Evolutionary conservation across 2,329 filamentous ascomycete genomes (phyloP).

Genomic region (Epichloe amarillans): DNA sequence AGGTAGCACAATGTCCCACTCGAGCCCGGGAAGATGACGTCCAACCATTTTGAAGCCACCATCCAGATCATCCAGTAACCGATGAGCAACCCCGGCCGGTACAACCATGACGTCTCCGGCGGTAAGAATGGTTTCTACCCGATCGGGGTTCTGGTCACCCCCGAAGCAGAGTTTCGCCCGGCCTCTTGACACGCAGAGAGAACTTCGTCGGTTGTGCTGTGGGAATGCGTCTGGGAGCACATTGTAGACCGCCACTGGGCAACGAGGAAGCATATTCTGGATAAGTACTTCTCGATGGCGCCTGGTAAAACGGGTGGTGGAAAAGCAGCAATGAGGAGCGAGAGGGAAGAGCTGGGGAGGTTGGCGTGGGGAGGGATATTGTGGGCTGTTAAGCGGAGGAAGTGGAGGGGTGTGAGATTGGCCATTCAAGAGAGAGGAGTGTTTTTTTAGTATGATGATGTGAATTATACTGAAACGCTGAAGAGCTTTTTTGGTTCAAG

Average conservation of each 20-base stretch:
- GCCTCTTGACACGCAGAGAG: slow-evolving; percentile 44
- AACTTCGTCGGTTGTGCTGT: slow-evolving; percentile 54
- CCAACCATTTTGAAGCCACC: slow-evolving; percentile 54
- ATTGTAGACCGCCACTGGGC: not conserved
- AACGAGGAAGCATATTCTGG: not conserved
- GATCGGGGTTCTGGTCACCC: slow-evolving; percentile 29
- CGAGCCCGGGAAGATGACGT: slow-evolving; percentile 42
- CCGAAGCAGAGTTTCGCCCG: slow-evolving; percentile 52
- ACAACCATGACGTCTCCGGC: slow-evolving; percentile 52
- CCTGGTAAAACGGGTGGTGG: not conserved
- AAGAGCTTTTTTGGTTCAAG: not conserved
- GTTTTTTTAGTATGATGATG: not conserved
- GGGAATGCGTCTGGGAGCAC: slow-evolving; percentile 49
- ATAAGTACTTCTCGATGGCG: not conserved
- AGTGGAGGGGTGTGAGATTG: slow-evolving; percentile 19
- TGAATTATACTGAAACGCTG: not conserved
- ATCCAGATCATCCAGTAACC: slow-evolving; percentile 41
- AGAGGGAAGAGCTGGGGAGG: slow-evolving; percentile 52
- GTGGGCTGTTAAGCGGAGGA: slow-evolving; percentile 43
- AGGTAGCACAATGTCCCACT: slow-evolving; percentile 51
- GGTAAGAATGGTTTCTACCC: slow-evolving; percentile 38
- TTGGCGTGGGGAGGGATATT: slow-evolving; percentile 42
- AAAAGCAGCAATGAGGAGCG: slow-evolving; percentile 32
- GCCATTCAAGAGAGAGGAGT: not conserved
- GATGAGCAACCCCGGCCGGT: slow-evolving; percentile 50